Evolutionary conservation across 2,329 filamentous ascomycete species (phyloP).

Genomic region (Knufia petricola): DNA sequence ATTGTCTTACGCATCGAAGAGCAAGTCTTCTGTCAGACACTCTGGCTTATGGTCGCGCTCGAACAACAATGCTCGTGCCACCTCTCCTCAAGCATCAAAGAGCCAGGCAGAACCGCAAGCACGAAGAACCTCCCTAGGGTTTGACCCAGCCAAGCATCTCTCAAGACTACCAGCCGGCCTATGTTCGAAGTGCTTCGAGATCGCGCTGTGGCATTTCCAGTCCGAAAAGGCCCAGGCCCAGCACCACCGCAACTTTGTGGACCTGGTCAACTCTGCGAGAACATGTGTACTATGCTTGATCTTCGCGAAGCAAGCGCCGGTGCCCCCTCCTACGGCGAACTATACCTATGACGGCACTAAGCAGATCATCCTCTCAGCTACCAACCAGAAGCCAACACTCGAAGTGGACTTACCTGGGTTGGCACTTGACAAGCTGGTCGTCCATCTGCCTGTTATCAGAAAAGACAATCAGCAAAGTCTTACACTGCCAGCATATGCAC

Average conservation of each 20-base stretch:
- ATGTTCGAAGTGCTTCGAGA: conserved; percentile 9
- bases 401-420: neutral
- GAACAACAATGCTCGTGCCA: conserved; percentile 1
- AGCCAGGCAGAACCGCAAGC: neutral
- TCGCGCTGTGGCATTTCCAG: conserved; percentile 3
- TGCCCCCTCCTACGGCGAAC: conserved; percentile 2
- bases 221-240: conserved; percentile 1
- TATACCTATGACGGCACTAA: conserved; percentile 8
- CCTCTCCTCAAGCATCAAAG: neutral
- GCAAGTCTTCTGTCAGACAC: neutral
- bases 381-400: neutral
- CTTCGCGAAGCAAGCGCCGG: conserved; percentile 9
- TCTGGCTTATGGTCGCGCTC: neutral
- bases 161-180: conserved; percentile 1
- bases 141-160: neutral
- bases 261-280: conserved; percentile 5
- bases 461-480: conserved; percentile 1
- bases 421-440: conserved; percentile 2
- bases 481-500: conserved; percentile 1
- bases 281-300: conserved; percentile 5
- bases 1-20: conserved; percentile 4
- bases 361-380: conserved; percentile 5
- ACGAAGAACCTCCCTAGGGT: neutral
- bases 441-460: conserved; percentile 5
- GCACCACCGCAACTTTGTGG: conserved; percentile 9